Evolutionary conservation across 768 basidiomycete genomes (phyloP), one percentile per base, ranked within the genome.

Genomic region (Xanthoconium purpureum): DNA sequence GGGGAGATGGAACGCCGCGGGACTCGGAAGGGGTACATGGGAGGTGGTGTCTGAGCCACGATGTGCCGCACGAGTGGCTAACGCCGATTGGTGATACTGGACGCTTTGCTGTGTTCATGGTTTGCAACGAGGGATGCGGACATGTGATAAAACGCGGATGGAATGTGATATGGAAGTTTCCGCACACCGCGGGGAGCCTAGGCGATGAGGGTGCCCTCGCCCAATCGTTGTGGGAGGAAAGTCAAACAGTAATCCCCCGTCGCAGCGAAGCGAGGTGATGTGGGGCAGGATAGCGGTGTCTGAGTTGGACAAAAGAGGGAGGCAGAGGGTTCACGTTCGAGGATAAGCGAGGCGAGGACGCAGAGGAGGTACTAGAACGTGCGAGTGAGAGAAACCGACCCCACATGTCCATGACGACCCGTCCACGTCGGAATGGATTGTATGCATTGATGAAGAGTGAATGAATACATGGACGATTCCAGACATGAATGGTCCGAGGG

Each of bases 331-430:
- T 38, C 53, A 58, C 29, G 10, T 47, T 54, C 28, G 28, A 35
- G 40, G 42, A 45, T 29, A 46, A 48, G 33, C 39, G 36, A 48
- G 52, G 39, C 2, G 13, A 53, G 15, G 47, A 36, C n/a, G 9
- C 39, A 45, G 29, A 24, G 14, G 24, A 24, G 24, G 24, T 24
- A 24, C 24, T 24, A 24, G 24, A 24, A 24, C 24, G 24, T 4
- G 35, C 1, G 20, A 2, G 5, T 8, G 33, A 28, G 4, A 47
- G 24, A 30, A 35, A 39, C 32, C 42, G 29, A 32, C 8, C 44
- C 37, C 33, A 38, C 15, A 47, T 51, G 45, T 43, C 47, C 47
- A 56, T 40, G 47, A 20, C 11, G 47, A 66, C 39, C 42, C 38
- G 42, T 29, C 32, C 7, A 46, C 4, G 36, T 30, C 35, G 28